Conservation (phyloP, 2,329 filamentous ascomycete species). For the Apiospora phragmitis region DNA sequence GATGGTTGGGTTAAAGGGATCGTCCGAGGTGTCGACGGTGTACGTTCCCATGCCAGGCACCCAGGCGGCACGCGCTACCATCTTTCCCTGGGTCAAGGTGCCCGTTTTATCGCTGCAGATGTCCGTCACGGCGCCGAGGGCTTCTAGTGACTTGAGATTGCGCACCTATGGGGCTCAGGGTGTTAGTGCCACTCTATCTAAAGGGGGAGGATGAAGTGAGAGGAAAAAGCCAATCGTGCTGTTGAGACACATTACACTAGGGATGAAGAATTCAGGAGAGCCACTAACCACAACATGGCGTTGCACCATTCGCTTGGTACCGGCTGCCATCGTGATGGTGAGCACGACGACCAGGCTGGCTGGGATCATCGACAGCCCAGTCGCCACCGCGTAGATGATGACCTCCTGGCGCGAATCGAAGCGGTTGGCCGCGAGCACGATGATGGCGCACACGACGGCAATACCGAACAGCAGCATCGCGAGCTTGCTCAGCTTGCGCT, state of each 20-base stretch:
- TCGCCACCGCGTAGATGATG: conserved; percentile 63
- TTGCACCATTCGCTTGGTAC: conserved; percentile 58
- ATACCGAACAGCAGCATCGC: conserved; percentile 67
- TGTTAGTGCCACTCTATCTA: too few species aligned
- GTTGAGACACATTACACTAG: too few species aligned
- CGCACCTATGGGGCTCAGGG: conserved; percentile 26
- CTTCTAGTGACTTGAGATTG: conserved; percentile 57
- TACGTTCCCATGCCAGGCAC: conserved; percentile 59
- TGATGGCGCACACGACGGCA: conserved; percentile 67
- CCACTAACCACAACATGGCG: conserved; percentile 53
- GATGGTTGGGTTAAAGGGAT: conserved; percentile 57
- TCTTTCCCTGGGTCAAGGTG: conserved; percentile 63
- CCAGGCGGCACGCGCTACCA: conserved; percentile 63
- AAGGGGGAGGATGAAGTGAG: too few species aligned
- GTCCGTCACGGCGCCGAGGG: conserved; percentile 60
- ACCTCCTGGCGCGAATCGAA: conserved; percentile 57
- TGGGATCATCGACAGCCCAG: conserved; percentile 61
- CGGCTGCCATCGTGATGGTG: conserved; percentile 65
- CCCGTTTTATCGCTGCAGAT: conserved; percentile 59
- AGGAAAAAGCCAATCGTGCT: too few species aligned
- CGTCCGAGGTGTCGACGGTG: conserved; percentile 53
- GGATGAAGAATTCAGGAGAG: too few species aligned
- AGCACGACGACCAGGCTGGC: conserved; percentile 65
- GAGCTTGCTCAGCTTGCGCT: conserved; percentile 67
- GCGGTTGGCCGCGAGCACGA: conserved; percentile 65